Evolutionary conservation across 805 yeast genomes (phyloP).

Genomic region (Dipodascus albidus): DNA sequence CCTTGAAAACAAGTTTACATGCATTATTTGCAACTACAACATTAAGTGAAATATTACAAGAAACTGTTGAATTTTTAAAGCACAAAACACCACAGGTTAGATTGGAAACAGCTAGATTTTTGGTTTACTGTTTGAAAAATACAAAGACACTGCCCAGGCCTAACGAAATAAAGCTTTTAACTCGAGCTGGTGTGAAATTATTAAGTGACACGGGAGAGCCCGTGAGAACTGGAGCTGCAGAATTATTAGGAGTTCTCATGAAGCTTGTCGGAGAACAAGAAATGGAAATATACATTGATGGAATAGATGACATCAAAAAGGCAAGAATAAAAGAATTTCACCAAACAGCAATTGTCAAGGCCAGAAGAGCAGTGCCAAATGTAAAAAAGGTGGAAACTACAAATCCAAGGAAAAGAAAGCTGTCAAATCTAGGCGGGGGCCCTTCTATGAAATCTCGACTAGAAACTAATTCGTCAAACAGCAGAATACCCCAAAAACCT

Average conservation of each 20-base stretch:
- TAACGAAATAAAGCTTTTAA: conserved; percentile 44
- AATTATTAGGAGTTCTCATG: conserved; percentile 69
- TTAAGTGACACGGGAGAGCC: conserved; percentile 77
- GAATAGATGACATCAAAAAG: conserved; percentile 67
- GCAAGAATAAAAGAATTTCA: conserved; percentile 52
- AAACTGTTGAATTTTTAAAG: conserved; percentile 43
- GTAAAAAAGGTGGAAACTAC: not conserved
- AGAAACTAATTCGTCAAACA: no score
- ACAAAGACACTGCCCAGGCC: conserved; percentile 38
- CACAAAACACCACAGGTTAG: conserved; percentile 80
- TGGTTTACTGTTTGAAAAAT: conserved; percentile 49
- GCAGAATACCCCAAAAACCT: no score
- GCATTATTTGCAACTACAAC: conserved; percentile 44
- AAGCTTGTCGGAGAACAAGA: conserved; percentile 68
- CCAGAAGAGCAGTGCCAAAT: conserved; percentile 25
- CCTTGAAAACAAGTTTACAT: conserved; percentile 55
- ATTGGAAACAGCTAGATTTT: conserved; percentile 53
- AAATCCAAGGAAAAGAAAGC: not conserved
- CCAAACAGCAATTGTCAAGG: conserved; percentile 44
- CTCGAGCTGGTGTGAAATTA: conserved; percentile 47
- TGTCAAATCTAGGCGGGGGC: not conserved
- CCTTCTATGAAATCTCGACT: not conserved
- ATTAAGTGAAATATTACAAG: conserved; percentile 44
- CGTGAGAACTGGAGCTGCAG: conserved; percentile 66
- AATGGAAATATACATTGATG: conserved; percentile 47